Evolutionary conservation across 768 basidiomycete genomes (phyloP).

Genomic region (Trichaptum fuscoviolaceum): DNA sequence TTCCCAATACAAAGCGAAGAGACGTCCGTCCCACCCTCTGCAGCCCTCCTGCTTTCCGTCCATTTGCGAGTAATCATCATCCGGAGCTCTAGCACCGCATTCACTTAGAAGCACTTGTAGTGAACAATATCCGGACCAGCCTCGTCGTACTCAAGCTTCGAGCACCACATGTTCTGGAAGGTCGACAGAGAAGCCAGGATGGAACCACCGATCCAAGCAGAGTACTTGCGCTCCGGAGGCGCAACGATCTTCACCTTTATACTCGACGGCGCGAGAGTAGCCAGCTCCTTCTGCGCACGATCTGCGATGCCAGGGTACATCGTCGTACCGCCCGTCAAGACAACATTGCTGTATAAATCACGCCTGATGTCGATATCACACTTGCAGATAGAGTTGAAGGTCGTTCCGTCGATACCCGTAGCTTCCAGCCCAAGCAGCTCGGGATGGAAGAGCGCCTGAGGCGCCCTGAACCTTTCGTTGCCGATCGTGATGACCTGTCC

Average conservation of each 20-base stretch:
- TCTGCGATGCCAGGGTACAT: conserved; percentile 97
- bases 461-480: conserved; percentile 59
- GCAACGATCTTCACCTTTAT: conserved; percentile 96
- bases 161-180: conserved; percentile 97
- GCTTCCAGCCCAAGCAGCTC: conserved; percentile 66
- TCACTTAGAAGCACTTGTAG: conserved; percentile 34
- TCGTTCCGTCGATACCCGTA: conserved; percentile 76
- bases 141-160: conserved; percentile 91
- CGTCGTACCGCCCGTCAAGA: conserved; percentile 75
- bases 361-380: conserved; percentile 84
- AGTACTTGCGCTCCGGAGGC: conserved; percentile 92
- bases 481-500: conserved; percentile 91
- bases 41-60: too few relatives aligned
- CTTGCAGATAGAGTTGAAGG: conserved; percentile 57
- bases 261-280: conserved; percentile 74
- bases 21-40: too few relatives aligned
- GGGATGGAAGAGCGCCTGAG: conserved; percentile 56
- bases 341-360: conserved; percentile 70
- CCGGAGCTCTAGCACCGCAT: too few relatives aligned
- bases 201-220: conserved; percentile 90
- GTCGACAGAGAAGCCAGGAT: conserved; percentile 86
- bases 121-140: conserved; percentile 75
- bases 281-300: conserved; percentile 93
- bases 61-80: too few relatives aligned
- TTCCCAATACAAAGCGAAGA: too few relatives aligned